Evolutionary conservation across 176 grass and related monocot species (phyloP).

Genomic region (Typha latifolia): DNA sequence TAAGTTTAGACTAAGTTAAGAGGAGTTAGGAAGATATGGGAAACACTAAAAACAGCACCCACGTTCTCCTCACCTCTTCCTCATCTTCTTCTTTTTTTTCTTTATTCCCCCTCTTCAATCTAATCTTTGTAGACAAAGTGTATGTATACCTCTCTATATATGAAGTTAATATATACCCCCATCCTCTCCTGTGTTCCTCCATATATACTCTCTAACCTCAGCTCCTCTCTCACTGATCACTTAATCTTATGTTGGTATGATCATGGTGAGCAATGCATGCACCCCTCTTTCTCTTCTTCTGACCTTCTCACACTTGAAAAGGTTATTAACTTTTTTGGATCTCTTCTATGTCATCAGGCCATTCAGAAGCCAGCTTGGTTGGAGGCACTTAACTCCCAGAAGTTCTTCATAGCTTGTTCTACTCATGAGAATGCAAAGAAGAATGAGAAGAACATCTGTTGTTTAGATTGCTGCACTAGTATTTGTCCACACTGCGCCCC

Average conservation of each 20-base stretch:
- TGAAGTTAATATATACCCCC: constrained; percentile 10
- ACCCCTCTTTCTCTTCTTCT: neutral
- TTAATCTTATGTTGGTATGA: constrained; percentile 19
- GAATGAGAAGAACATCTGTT: constrained; percentile 98
- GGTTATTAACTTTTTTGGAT: constrained; percentile 10
- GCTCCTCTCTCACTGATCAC: constrained; percentile 16
- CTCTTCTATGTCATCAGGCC: constrained; percentile 35
- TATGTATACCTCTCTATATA: neutral
- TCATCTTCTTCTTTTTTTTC: neutral
- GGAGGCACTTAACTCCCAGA: constrained; percentile 67
- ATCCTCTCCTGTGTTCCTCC: neutral
- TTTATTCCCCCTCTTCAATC: neutral
- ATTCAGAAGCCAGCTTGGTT: constrained; percentile 91
- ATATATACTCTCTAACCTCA: neutral
- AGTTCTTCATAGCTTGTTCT: constrained; percentile 69
- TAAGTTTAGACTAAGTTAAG: constrained; percentile 65
- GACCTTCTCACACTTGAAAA: constrained; percentile 12
- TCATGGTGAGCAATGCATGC: constrained; percentile 46
- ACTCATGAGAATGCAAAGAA: constrained; percentile 79
- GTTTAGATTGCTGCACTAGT: constrained; percentile 90
- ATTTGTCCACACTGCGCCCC: constrained; percentile 88
- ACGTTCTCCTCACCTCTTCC: constrained; percentile 80
- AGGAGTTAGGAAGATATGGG: constrained; percentile 62
- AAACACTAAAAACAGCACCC: constrained; percentile 99
- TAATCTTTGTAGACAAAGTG: neutral